Base-by-base conservation (phyloP, 371 early-diverging fungal species). In the Rhizomucor pusillus region DNA sequence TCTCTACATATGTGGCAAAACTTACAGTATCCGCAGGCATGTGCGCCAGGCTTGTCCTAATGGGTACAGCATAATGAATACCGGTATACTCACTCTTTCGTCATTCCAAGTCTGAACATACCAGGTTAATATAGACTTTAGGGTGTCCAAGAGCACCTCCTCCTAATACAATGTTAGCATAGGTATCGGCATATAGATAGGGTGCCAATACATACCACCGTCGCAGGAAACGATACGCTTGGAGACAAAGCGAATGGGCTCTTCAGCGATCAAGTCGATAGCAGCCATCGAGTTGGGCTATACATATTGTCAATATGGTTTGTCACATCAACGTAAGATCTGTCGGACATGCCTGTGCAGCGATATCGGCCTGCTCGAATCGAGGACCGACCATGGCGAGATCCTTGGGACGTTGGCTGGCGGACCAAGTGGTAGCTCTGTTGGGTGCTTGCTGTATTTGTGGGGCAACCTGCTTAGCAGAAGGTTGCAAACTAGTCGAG, bases 91-190 rank as follows among this genome's bases (percentile, higher is more conserved):
- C 7, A 7, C 12, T 53, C 33, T 40, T 34, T 25, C 2, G 3
- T 1, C 7, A 6, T 48, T 33, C 34, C 20, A 19, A 50, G 40
- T 35, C 20, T 29, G 25, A 19, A 43, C 37, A 62, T 78, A 89
- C 93, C 76, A 96, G 82, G 77, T 94, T 94, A 68, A 96, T 91
- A 73, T 89, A 96, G 29, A 96, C 90, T 69, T 89, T 90, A 25
- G 97, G 97, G 62, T 96, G 97, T 36, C 97, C 97, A 43, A 96
- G 80, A 46, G 93, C 73, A 60, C 94, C 97, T 47, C 90, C 94
- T 29, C 93, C 94, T 87, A 54, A 5, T 43, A 44, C 59, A 47
- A 13, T 43, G n/a, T 37, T 23, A 20, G 34, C 23, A 57, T 37
- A 50, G 37, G 25, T 19, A 54, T 35, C 23, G 10, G 41, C 39